Conservation (phyloP, 179 eudicot genomes). For the Actinidia polygama region DNA sequence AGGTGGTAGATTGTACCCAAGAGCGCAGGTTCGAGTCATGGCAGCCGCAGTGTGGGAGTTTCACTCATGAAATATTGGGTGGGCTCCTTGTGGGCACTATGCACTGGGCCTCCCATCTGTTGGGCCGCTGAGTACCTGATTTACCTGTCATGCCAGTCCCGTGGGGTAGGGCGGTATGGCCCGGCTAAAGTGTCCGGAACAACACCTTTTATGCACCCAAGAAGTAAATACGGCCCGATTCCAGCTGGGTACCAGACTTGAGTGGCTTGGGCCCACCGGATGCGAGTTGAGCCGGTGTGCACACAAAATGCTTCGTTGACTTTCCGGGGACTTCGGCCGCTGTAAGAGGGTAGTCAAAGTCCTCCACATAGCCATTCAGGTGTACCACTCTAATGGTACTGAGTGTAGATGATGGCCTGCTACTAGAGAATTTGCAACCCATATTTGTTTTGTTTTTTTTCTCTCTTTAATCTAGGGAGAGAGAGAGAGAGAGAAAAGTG, state of each 20-base stretch:
- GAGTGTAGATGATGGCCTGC: slow-evolving; percentile 12
- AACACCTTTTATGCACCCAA: no score
- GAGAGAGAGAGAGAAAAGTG: no score
- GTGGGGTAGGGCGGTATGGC: no score
- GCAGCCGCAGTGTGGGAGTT: no score
- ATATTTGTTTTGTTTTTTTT: slow-evolving; percentile 12
- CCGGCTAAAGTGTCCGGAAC: no score
- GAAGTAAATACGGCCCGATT: slow-evolving; percentile 37
- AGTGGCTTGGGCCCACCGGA: slow-evolving; percentile 26
- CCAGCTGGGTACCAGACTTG: slow-evolving; percentile 22
- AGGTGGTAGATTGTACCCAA: no score
- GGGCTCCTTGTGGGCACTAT: no score
- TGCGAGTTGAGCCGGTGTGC: slow-evolving; percentile 35
- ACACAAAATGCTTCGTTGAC: slow-evolving; percentile 27
- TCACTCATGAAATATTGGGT: no score
- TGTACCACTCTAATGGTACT: slow-evolving; percentile 34
- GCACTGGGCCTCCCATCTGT: no score
- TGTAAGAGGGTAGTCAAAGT: slow-evolving; percentile 32
- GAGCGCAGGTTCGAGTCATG: no score
- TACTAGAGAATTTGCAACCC: slow-evolving; percentile 30
- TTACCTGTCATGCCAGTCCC: no score
- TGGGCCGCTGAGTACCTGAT: no score
- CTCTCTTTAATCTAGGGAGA: neutral
- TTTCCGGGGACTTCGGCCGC: slow-evolving; percentile 27
- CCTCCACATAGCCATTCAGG: slow-evolving; percentile 38